phyloP scores from a whole-genome alignment of 345 rosid species.

The Toxicodendron radicans region DNA sequence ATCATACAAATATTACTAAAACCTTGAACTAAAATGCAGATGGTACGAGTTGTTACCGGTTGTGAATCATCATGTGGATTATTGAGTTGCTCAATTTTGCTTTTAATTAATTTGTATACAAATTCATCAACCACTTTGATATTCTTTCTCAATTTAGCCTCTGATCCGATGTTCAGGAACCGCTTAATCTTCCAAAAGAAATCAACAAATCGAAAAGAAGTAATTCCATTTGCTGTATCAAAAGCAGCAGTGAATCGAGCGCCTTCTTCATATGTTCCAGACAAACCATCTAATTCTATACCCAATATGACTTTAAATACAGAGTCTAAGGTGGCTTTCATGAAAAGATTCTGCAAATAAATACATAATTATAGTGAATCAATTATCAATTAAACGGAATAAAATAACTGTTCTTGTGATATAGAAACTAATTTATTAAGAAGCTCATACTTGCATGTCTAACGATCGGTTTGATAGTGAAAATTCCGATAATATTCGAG shows the following conservation, averaged over 20 bases:
- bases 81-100: slow-evolving; percentile 18
- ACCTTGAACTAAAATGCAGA: not conserved
- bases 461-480: slow-evolving; percentile 19
- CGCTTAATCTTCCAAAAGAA: slow-evolving; percentile 28
- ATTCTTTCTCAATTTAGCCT: slow-evolving; percentile 15
- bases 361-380: not conserved
- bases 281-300: slow-evolving; percentile 25
- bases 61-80: slow-evolving; percentile 8
- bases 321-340: slow-evolving; percentile 28
- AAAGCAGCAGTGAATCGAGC: slow-evolving; percentile 18
- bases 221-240: slow-evolving; percentile 22
- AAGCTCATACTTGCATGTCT: slow-evolving; percentile 26
- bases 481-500: slow-evolving; percentile 24
- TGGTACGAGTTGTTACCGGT: not conserved
- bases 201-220: slow-evolving; percentile 3
- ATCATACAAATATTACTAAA: not conserved
- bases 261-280: slow-evolving; percentile 23
- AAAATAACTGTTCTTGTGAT: not conserved
- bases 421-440: not conserved
- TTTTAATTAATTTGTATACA: slow-evolving; percentile 14
- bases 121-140: slow-evolving; percentile 25
- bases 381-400: not conserved
- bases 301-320: slow-evolving; percentile 30
- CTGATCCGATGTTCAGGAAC: slow-evolving; percentile 31
- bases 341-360: slow-evolving; percentile 25